phyloP scores from a whole-genome alignment of 495 filamentous ascomycete species.

The Talaromyces trachyspermus region DNA sequence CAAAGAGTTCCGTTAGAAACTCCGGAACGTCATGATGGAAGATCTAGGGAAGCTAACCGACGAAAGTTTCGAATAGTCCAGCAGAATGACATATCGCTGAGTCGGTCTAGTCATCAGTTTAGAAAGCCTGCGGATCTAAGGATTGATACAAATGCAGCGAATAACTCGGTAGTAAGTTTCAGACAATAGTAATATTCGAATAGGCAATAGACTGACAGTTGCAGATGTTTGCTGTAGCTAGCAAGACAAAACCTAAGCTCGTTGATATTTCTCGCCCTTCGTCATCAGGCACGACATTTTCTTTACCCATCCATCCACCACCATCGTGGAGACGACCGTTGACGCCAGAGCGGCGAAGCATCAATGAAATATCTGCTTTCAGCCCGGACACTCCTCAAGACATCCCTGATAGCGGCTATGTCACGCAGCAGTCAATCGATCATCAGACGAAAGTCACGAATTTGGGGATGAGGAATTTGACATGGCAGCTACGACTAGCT shows the following conservation, averaged over 20 bases:
- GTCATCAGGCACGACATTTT: slow-evolving; percentile 21
- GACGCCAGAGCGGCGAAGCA: slow-evolving; percentile 32
- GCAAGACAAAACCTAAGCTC: slow-evolving; percentile 32
- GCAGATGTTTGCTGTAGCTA: slow-evolving; percentile 35
- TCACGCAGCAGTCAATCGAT: slow-evolving; percentile 24
- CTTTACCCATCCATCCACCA: slow-evolving; percentile 18
- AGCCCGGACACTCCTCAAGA: slow-evolving; percentile 38
- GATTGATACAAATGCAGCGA: slow-evolving; percentile 19
- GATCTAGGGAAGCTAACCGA: slow-evolving; percentile 25
- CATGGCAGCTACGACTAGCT: neutral
- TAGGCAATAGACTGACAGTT: neutral
- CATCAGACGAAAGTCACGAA: slow-evolving; percentile 18
- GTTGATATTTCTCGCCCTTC: slow-evolving; percentile 40
- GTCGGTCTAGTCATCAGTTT: slow-evolving; percentile 5
- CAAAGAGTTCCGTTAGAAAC: slow-evolving; percentile 32
- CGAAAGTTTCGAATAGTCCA: slow-evolving; percentile 38
- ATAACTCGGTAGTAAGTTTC: slow-evolving; percentile 25
- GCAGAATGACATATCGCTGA: slow-evolving; percentile 25
- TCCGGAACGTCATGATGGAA: slow-evolving; percentile 18
- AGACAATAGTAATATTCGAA: no score
- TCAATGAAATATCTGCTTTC: slow-evolving; percentile 37
- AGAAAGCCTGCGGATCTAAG: slow-evolving; percentile 14
- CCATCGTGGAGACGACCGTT: slow-evolving; percentile 18
- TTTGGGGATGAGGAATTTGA: slow-evolving; percentile 22
- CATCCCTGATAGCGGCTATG: slow-evolving; percentile 34